Conservation (phyloP, 2,329 filamentous ascomycete genomes). For the Exophiala sp. region DNA sequence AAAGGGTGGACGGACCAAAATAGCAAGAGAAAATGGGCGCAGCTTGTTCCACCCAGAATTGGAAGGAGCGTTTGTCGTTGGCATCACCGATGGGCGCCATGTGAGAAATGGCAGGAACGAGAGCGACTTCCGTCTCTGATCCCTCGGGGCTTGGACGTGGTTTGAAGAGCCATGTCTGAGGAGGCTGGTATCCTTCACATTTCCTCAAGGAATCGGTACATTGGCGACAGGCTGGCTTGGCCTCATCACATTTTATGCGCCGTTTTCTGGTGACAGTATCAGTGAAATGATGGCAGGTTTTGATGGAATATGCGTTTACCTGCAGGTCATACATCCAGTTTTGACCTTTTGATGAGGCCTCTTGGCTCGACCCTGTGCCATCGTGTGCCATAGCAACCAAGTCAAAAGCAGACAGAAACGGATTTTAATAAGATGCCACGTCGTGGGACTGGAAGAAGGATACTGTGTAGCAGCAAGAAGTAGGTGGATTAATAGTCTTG, state of each 20-base stretch:
- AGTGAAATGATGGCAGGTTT: background rate
- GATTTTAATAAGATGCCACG: background rate
- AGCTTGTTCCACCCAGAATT: slow-evolving; percentile 19
- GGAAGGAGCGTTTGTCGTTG: slow-evolving; percentile 17
- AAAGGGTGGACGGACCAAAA: slow-evolving; percentile 12
- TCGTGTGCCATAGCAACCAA: slow-evolving; percentile 10
- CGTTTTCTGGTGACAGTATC: slow-evolving; percentile 14
- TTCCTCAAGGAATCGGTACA: slow-evolving; percentile 21
- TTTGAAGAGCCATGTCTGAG: slow-evolving; percentile 25
- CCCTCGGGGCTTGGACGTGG: slow-evolving; percentile 8
- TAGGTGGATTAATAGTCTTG: no score
- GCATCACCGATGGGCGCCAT: slow-evolving; percentile 10
- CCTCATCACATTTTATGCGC: slow-evolving; percentile 26
- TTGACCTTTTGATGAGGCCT: slow-evolving; percentile 24
- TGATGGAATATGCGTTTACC: slow-evolving; percentile 8
- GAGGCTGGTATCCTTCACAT: slow-evolving; percentile 24
- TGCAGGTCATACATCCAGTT: slow-evolving; percentile 25
- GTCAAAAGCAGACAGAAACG: background rate
- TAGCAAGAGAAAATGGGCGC: slow-evolving; percentile 22
- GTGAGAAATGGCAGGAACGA: slow-evolving; percentile 13
- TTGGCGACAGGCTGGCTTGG: slow-evolving; percentile 20
- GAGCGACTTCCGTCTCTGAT: background rate
- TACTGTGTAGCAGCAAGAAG: no score
- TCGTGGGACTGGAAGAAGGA: background rate
- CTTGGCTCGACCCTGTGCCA: slow-evolving; percentile 23